Percentiles rank a stretch among this genome's conserved stretches.
Conservation (phyloP, 768 basidiomycete genomes). For the Tremella yokohamensis region DNA sequence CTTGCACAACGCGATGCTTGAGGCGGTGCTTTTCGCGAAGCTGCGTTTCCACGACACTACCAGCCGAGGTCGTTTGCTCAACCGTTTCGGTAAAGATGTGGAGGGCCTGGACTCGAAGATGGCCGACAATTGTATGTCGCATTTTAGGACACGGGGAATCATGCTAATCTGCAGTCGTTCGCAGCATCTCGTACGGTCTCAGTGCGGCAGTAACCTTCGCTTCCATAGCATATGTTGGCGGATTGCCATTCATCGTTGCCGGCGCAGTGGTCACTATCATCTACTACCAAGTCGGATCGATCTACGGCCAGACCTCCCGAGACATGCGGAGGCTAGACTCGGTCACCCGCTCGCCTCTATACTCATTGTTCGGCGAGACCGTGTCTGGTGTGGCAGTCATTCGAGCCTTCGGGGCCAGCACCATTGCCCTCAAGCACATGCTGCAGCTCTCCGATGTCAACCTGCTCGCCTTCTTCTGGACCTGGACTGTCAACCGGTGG, state of each 20-base stretch:
- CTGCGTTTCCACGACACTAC: constrained; percentile 92
- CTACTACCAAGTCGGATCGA: constrained; percentile 54
- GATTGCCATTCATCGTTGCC: constrained; percentile 67
- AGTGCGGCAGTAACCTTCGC: constrained; percentile 67
- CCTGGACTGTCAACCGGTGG: constrained; percentile 88
- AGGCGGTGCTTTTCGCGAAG: constrained; percentile 77
- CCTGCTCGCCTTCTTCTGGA: constrained; percentile 58
- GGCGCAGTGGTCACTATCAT: constrained; percentile 46
- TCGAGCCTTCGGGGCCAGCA: constrained; percentile 73
- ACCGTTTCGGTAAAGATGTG: constrained; percentile 66
- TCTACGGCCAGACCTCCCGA: constrained; percentile 81
- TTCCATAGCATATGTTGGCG: constrained; percentile 74
- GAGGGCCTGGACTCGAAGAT: constrained; percentile 79
- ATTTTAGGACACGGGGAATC: background rate
- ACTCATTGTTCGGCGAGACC: constrained; percentile 58
- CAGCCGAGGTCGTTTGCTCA: constrained; percentile 65
- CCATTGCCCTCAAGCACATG: constrained; percentile 38
- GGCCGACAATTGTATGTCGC: constrained; percentile 83
- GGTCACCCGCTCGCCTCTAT: constrained; percentile 57
- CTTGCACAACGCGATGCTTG: constrained; percentile 70
- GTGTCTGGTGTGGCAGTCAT: constrained; percentile 59
- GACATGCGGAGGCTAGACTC: constrained; percentile 53
- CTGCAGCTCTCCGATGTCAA: constrained; percentile 42
- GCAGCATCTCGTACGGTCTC: constrained; percentile 68
- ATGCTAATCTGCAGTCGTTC: constrained; percentile 39